These are phyloP conservation scores for Elaphomyces granulatus DNA, from an alignment of 495 filamentous ascomycete species.

Conservation along the genomic window DNA sequence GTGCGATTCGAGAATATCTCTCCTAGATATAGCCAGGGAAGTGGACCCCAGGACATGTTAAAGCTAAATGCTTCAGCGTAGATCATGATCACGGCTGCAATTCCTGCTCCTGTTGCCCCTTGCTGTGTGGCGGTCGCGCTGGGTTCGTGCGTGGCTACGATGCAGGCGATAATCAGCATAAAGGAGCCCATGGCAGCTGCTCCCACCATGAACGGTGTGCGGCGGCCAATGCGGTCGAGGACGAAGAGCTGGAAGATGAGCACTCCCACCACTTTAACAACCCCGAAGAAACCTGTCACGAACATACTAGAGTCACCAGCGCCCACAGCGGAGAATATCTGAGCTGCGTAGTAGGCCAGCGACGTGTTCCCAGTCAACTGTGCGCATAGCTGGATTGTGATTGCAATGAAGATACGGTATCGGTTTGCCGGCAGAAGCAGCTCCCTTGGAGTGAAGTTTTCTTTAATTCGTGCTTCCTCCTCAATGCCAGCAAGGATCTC, in stretches of 20 bases:
- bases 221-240: slow-evolving; percentile 38
- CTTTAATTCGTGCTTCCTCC: slow-evolving; percentile 29
- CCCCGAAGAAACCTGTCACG: slow-evolving; percentile 34
- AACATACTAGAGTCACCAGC: slow-evolving; percentile 28
- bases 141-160: slow-evolving; percentile 30
- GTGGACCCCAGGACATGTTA: slow-evolving; percentile 26
- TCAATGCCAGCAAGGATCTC: slow-evolving; percentile 31
- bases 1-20: slow-evolving; percentile 41
- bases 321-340: slow-evolving; percentile 33
- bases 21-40: slow-evolving; percentile 29
- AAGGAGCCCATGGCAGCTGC: slow-evolving; percentile 36
- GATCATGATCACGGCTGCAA: slow-evolving; percentile 36
- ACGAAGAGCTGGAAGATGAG: slow-evolving; percentile 31
- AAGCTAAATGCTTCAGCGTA: slow-evolving; percentile 35
- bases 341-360: slow-evolving; percentile 33
- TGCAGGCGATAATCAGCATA: slow-evolving; percentile 37
- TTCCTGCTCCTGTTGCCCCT: slow-evolving; percentile 22
- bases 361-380: slow-evolving; percentile 36
- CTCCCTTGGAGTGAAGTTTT: slow-evolving; percentile 28
- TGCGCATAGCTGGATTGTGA: slow-evolving; percentile 30
- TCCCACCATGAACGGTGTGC: slow-evolving; percentile 38
- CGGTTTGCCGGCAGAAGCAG: slow-evolving; percentile 29
- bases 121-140: slow-evolving; percentile 13
- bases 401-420: slow-evolving; percentile 27
- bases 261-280: slow-evolving; percentile 33